These are phyloP conservation scores for Ceratocystis papillata DNA, from an alignment of 2,329 filamentous ascomycete genomes.

Conservation along the genomic window DNA sequence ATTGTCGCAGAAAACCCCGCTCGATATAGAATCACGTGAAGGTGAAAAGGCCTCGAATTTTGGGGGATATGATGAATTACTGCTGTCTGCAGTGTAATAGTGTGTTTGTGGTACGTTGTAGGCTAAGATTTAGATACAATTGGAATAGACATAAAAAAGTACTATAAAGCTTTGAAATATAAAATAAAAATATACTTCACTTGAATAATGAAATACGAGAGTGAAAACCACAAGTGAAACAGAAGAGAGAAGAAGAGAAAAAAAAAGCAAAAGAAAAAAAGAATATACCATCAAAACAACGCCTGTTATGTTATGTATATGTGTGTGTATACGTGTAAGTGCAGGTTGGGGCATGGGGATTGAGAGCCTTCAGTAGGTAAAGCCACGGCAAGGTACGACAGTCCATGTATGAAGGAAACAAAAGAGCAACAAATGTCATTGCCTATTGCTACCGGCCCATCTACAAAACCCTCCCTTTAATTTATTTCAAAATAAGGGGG, in stretches of 20 bases:
- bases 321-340: neutral
- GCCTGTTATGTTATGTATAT: constrained; percentile 3
- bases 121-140: too few species aligned
- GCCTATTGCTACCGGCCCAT: too few species aligned
- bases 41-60: neutral
- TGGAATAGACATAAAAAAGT: too few species aligned
- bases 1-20: neutral
- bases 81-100: too few species aligned
- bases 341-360: neutral
- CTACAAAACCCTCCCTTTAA: too few species aligned
- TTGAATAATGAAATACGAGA: too few species aligned
- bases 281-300: constrained; percentile 22
- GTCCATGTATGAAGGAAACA: constrained; percentile 22
- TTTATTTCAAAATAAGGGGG: too few species aligned
- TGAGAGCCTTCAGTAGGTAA: neutral
- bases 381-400: neutral
- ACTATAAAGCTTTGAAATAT: neutral
- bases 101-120: too few species aligned
- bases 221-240: neutral
- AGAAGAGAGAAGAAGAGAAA: constrained; percentile 7
- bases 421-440: constrained; percentile 26
- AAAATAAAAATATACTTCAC: too few species aligned
- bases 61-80: neutral
- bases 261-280: constrained; percentile 17
- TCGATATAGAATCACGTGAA: neutral